phyloP scores from a whole-genome alignment of 2,329 filamentous ascomycete genomes.

The Penicillium sumatraense region DNA sequence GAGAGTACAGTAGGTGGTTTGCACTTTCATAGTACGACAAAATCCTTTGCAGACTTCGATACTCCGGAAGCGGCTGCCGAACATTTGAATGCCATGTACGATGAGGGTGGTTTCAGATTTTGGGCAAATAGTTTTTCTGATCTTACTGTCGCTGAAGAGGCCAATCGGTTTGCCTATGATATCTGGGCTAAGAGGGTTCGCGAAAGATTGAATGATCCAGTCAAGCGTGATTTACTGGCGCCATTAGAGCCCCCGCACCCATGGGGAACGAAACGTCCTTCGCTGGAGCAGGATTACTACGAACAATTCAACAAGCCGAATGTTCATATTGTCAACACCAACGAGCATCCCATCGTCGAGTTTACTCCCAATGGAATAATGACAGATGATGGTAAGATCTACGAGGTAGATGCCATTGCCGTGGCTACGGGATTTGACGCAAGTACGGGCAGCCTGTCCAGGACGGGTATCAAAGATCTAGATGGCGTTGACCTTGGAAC shows the following conservation, averaged over 20 bases:
- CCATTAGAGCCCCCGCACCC: conserved; percentile 58
- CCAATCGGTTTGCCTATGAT: conserved; percentile 59
- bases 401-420: conserved; percentile 45
- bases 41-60: conserved; percentile 57
- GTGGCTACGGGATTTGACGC: conserved; percentile 32
- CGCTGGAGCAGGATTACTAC: conserved; percentile 56
- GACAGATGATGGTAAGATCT: conserved; percentile 40
- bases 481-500: conserved; percentile 10
- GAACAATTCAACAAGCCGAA: conserved; percentile 55
- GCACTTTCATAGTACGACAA: conserved; percentile 54
- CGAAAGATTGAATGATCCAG: conserved; percentile 55
- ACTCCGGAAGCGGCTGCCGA: conserved; percentile 52
- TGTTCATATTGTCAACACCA: conserved; percentile 54
- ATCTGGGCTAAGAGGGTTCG: conserved; percentile 62
- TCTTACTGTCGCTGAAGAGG: conserved; percentile 48
- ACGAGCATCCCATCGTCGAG: conserved; percentile 45
- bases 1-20: conserved; percentile 62
- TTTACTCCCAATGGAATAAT: conserved; percentile 48
- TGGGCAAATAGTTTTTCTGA: conserved; percentile 60
- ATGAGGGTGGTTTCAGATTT: conserved; percentile 58
- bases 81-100: conserved; percentile 56
- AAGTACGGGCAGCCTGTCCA: conserved; percentile 15
- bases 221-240: conserved; percentile 57
- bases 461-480: conserved; percentile 17
- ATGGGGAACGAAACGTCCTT: conserved; percentile 59